Base-by-base conservation (phyloP, 1,284 basidiomycete genomes). In the Rhodotorula glutinis region DNA sequence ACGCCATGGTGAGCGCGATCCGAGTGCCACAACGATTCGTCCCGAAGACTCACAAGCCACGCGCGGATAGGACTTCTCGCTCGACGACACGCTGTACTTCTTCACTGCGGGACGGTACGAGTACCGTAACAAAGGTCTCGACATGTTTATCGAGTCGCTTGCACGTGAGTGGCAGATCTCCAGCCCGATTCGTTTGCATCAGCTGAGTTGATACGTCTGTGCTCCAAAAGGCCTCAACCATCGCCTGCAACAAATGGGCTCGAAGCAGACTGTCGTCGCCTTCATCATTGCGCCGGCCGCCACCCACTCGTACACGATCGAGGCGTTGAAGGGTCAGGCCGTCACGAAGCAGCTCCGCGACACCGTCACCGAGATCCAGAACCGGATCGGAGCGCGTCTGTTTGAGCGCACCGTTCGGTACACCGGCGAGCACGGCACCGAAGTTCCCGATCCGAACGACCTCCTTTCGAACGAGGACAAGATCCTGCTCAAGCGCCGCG, bases 101-200 rank as follows among this genome's bases (percentile, higher is more conserved):
- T 98, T 98, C 82, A 98, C 92, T 21, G 95, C 95, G n/a, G 95
- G 95, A 56, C 87, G 95, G 57, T 98, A 98, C 80, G 95, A 98
- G 80, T 98, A 96, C 80, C 86, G 95, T 55, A 98, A 98, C 84
- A 98, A 98, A 83, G 95, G 95, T 74, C 92, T 97, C 53, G 95
- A 98, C 79, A 96, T 98, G 93, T 98, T 97, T 79, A 94, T 98
- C 76, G 95, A 98, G 81, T 86, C 90, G 38, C 86, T 98, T 64
- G 94, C 95, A 40, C 89, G 92, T 80, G 63, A 74, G 81, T 78
- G 21, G n/a, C 29, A 46, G 21, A 44, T 58, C 57, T 49, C 33
- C 43, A 4, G 8, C 4, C 17, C 14, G 14, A 19, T 10, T 16
- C 17, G 4, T 44, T 16, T 16, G 17, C 14, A 16, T 16, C 4